phyloP scores from a whole-genome alignment of 495 filamentous ascomycete genomes.

The Daldinia bambusicola region DNA sequence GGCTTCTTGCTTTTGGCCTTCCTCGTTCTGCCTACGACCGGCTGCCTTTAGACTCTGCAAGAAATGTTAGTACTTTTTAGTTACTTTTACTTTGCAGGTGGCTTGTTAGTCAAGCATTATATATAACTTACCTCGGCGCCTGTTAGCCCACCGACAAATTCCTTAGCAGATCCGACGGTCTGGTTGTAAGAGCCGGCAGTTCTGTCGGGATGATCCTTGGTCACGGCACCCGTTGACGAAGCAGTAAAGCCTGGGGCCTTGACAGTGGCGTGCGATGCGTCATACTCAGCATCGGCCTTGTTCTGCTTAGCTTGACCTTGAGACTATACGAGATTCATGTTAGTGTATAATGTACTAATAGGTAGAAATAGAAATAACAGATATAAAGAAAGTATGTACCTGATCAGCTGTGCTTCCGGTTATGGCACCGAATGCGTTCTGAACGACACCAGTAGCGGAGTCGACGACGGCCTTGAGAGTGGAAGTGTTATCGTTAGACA shows the following conservation, averaged over 20 bases:
- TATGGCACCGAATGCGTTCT: constrained; percentile 74
- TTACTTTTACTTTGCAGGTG: not conserved
- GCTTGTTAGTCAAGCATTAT: not conserved
- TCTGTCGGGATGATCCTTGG: constrained; percentile 78
- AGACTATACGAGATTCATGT: constrained; percentile 38
- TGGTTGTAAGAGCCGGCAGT: constrained; percentile 82
- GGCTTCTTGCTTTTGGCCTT: constrained; percentile 85
- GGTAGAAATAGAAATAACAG: not conserved
- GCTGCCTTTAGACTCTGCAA: constrained; percentile 70
- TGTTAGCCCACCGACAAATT: constrained; percentile 76
- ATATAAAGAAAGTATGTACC: constrained; percentile 53
- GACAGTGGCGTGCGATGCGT: constrained; percentile 75
- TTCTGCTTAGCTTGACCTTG: constrained; percentile 68
- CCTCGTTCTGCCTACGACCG: constrained; percentile 80
- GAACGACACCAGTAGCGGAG: constrained; percentile 75
- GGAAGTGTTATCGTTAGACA: constrained; percentile 78
- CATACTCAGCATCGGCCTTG: constrained; percentile 70
- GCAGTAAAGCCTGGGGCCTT: constrained; percentile 76
- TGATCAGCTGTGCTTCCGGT: constrained; percentile 79
- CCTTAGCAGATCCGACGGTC: constrained; percentile 85
- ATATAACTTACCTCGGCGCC: constrained; percentile 70
- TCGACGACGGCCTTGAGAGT: constrained; percentile 85
- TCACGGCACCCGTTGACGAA: constrained; percentile 74
- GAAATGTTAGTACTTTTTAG: not conserved
- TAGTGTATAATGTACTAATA: constrained; percentile 10